These are phyloP conservation scores for Metschnikowia proteae DNA, from an alignment of 805 yeast genomes.

Conservation along the genomic window DNA sequence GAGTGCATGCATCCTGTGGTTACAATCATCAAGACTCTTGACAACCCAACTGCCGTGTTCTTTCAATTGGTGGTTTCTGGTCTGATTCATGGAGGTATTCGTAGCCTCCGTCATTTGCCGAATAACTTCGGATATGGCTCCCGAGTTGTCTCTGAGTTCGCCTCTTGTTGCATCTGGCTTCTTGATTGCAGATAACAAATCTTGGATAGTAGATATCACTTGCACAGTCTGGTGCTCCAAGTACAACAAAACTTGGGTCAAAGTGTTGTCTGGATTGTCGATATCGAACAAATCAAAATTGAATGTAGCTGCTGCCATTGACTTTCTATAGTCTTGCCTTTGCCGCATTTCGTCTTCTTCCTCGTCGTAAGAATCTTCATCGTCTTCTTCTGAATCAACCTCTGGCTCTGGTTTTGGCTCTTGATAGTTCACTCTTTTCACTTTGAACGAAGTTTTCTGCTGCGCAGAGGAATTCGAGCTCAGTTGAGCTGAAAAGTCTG, in stretches of 20 bases:
- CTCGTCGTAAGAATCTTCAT: slow-evolving; percentile 23
- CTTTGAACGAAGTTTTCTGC: slow-evolving; percentile 11
- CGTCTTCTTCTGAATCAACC: slow-evolving; percentile 8
- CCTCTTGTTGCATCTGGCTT: slow-evolving; percentile 74
- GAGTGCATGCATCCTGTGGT: slow-evolving; percentile 72
- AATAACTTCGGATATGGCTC: slow-evolving; percentile 74
- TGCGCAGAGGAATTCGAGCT: not conserved
- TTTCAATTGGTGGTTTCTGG: slow-evolving; percentile 76
- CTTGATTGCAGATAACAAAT: slow-evolving; percentile 71
- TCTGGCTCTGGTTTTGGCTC: slow-evolving; percentile 4
- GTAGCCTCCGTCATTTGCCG: slow-evolving; percentile 89
- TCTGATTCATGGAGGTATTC: slow-evolving; percentile 80
- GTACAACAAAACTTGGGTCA: slow-evolving; percentile 76
- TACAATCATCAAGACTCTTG: slow-evolving; percentile 79
- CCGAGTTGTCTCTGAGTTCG: slow-evolving; percentile 65
- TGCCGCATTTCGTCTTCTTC: slow-evolving; percentile 36
- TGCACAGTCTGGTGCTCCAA: slow-evolving; percentile 91
- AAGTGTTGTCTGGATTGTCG: slow-evolving; percentile 83
- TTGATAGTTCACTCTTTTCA: slow-evolving; percentile 15
- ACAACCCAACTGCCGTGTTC: slow-evolving; percentile 93
- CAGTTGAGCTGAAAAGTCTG: not conserved
- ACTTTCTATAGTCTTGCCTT: slow-evolving; percentile 43
- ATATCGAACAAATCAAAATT: slow-evolving; percentile 75
- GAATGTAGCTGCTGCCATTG: slow-evolving; percentile 54
- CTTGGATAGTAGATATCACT: slow-evolving; percentile 86